phyloP scores from a whole-genome alignment of 208 protist species.

The Leishmania turanica region DNA sequence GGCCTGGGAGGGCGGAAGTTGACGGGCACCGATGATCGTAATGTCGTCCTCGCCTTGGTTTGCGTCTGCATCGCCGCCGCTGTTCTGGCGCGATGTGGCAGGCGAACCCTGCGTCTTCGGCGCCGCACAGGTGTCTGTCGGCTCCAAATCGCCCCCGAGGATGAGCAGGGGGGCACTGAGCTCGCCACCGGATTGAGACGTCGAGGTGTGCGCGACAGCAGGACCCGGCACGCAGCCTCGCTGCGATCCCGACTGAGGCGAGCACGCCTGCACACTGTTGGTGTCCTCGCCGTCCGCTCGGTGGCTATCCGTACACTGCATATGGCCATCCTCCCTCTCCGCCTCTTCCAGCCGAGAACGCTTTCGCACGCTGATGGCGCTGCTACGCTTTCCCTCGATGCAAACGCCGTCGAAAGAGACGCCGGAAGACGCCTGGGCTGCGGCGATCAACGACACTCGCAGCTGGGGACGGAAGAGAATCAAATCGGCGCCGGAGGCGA shows the following conservation, averaged over 20 bases:
- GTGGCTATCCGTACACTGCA: background rate
- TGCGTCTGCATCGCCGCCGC: background rate
- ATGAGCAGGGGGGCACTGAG: background rate
- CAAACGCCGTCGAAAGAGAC: no score
- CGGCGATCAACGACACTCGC: slow-evolving; percentile 16
- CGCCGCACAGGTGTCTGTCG: background rate
- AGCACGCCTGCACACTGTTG: slow-evolving; percentile 13
- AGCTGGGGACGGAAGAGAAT: slow-evolving; percentile 51
- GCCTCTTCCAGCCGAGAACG: background rate
- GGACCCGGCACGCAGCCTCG: background rate
- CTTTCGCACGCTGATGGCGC: background rate
- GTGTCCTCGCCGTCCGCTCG: background rate
- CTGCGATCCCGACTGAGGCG: background rate
- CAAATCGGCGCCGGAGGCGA: slow-evolving; percentile 34
- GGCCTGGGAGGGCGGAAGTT: slow-evolving; percentile 41
- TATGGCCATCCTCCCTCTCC: background rate
- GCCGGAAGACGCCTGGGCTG: background rate
- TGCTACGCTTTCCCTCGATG: background rate
- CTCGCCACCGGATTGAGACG: background rate
- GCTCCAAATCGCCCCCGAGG: background rate
- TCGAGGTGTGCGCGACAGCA: background rate
- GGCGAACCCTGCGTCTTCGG: background rate
- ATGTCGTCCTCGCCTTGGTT: slow-evolving; percentile 37
- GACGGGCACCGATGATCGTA: slow-evolving; percentile 44
- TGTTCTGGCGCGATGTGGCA: background rate